Base-by-base conservation (phyloP, 345 rosid genomes). In the Aegle marmelos region DNA sequence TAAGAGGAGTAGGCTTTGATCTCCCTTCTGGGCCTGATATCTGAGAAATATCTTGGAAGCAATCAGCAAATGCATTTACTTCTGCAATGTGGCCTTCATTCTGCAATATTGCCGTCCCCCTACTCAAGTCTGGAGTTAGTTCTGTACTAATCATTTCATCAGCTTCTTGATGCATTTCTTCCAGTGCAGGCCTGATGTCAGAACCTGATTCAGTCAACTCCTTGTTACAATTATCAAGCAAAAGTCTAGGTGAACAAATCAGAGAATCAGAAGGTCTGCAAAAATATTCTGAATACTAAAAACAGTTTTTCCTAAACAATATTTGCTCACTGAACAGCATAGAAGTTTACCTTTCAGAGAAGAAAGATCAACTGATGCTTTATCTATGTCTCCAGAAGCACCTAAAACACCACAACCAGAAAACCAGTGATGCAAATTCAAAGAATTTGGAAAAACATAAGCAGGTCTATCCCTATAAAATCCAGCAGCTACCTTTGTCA, bases 21-120 rank as follows among this genome's bases (percentile, higher is more conserved):
- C 89, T 88, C 74, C 84, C 89, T 74, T 83, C 90, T 83, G 99
- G 98, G 37, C 97, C 97, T 6, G 98, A 95, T 81, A 95, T 88
- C 88, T 95, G 98, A 67, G 98, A 95, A 77, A 85, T 66, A 84
- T 95, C 94, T 79, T 85, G 89, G 31, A 88, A 78, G 74, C 48
- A 69, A 79, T 78, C 73, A 30, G 71, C 39, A 67, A 54, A 71
- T 74, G 87, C 37, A 75, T 84, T 82, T 56, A 54, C 50, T 77
- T 86, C 81, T 41, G 37, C 68, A 78, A 36, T 56, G 57, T 79
- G 76, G 80, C 86, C 86, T 86, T 87, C 88, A 78, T 54, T 56
- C 41, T 78, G 87, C 76, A 78, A 64, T 63, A 61, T 72, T 71
- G 64, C 68, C 76, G 65, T 81, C 45, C 70, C 68, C 68, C 82